These are phyloP conservation scores for Cyclostephanos tholiformis DNA, from an alignment of 108 stramenopile genomes.

Conservation along the genomic window DNA sequence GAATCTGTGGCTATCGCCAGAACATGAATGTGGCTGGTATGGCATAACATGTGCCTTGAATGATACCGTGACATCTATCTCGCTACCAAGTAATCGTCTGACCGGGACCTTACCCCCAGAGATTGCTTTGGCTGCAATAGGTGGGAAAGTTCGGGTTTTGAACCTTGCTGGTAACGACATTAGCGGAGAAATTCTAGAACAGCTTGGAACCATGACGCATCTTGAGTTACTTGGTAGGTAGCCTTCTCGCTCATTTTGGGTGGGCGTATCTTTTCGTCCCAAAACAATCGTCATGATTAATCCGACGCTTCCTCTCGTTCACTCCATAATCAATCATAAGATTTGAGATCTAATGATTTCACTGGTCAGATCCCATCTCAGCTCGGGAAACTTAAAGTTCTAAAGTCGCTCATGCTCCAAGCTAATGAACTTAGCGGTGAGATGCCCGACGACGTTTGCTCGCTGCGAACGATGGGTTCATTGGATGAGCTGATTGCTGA, in stretches of 20 bases:
- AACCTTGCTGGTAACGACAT: constrained; percentile 35
- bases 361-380: constrained; percentile 62
- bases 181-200: constrained; percentile 51
- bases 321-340: not conserved
- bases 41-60: constrained; percentile 33
- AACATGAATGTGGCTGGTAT: constrained; percentile 42
- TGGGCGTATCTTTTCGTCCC: not conserved
- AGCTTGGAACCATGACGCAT: constrained; percentile 47
- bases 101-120: constrained; percentile 39
- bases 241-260: constrained; percentile 24
- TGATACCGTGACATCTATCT: constrained; percentile 33
- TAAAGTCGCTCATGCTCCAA: constrained; percentile 51
- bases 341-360: constrained; percentile 42
- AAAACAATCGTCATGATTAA: not conserved
- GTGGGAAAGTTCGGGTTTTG: constrained; percentile 26
- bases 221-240: constrained; percentile 56
- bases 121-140: constrained; percentile 33
- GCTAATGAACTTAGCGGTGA: constrained; percentile 53
- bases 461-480: constrained; percentile 18
- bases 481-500: constrained; percentile 27
- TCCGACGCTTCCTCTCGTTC: not conserved
- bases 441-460: constrained; percentile 57
- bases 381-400: constrained; percentile 52
- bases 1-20: constrained; percentile 28
- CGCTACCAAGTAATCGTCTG: constrained; percentile 36